phyloP scores from a whole-genome alignment of 192 early-diverging fungal species.

The Funneliformis mosseae region DNA sequence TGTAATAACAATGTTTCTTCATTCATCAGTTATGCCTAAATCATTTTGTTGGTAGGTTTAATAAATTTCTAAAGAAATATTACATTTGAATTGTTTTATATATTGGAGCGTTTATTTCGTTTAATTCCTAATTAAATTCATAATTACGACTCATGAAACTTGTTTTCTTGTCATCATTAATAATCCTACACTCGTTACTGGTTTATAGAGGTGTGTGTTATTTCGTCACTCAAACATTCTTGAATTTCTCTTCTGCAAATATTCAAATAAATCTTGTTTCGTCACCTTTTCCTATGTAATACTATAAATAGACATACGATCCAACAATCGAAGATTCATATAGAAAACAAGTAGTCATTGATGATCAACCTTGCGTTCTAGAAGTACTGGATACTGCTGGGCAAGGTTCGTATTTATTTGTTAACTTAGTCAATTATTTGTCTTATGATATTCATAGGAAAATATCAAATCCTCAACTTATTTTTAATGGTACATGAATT shows the following conservation, averaged over 20 bases:
- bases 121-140: slow-evolving; percentile 1
- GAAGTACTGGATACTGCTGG: slow-evolving; percentile 98
- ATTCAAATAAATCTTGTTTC: neutral
- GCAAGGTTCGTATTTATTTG: slow-evolving; percentile 46
- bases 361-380: slow-evolving; percentile 94
- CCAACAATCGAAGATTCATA: slow-evolving; percentile 99
- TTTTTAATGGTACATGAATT: neutral
- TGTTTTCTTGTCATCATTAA: neutral
- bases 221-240: neutral
- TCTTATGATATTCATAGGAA: neutral
- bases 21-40: slow-evolving; percentile 42
- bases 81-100: neutral
- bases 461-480: neutral
- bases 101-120: neutral
- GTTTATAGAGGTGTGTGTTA: slow-evolving; percentile 14
- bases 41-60: slow-evolving; percentile 52
- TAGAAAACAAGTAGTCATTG: slow-evolving; percentile 96
- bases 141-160: neutral
- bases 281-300: slow-evolving; percentile 40
- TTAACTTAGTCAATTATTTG: neutral
- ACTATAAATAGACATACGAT: slow-evolving; percentile 88
- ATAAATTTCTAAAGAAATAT: too few relatives aligned
- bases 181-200: neutral
- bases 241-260: neutral
- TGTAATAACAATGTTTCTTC: neutral